Evolutionary conservation across 2,329 filamentous ascomycete genomes (phyloP).

Genomic region (Orbilia oligospora): DNA sequence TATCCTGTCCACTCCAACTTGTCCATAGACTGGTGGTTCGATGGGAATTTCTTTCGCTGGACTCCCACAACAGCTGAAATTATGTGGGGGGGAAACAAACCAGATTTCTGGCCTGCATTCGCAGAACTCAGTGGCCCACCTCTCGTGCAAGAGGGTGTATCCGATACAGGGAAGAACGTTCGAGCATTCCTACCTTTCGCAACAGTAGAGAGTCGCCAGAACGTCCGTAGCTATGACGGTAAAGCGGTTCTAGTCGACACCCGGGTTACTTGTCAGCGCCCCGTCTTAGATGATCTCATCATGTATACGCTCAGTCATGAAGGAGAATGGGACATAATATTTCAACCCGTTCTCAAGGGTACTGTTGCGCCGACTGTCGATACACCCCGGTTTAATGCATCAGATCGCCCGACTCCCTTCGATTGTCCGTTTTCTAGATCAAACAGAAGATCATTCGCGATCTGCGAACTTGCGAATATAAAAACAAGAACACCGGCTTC

Average conservation of each 20-base stretch:
- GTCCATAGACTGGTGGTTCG: slow-evolving; percentile 37
- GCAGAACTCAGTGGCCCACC: slow-evolving; percentile 31
- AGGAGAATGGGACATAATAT: background rate
- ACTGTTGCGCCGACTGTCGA: slow-evolving; percentile 5
- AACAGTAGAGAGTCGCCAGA: slow-evolving; percentile 20
- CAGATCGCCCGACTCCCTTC: slow-evolving; percentile 26
- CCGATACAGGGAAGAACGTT: slow-evolving; percentile 29
- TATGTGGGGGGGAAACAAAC: slow-evolving; percentile 32
- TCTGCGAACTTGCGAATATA: slow-evolving; percentile 33
- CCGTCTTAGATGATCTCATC: slow-evolving; percentile 18
- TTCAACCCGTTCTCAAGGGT: slow-evolving; percentile 18
- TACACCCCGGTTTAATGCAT: slow-evolving; percentile 40
- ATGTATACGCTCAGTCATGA: slow-evolving; percentile 12
- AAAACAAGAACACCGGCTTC: slow-evolving; percentile 18
- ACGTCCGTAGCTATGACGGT: slow-evolving; percentile 19
- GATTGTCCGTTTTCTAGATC: slow-evolving; percentile 28
- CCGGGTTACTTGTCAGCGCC: slow-evolving; percentile 41
- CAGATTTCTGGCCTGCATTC: slow-evolving; percentile 36
- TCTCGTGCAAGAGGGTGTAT: slow-evolving; percentile 20
- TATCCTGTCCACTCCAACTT: slow-evolving; percentile 11
- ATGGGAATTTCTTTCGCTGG: slow-evolving; percentile 22
- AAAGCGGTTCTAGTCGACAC: slow-evolving; percentile 32
- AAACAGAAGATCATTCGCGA: background rate
- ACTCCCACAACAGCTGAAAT: slow-evolving; percentile 13
- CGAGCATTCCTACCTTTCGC: slow-evolving; percentile 35